Evolutionary conservation across 495 filamentous ascomycete species (phyloP), one percentile per base, ranked within the genome.

Genomic region (Penicillium canariense): DNA sequence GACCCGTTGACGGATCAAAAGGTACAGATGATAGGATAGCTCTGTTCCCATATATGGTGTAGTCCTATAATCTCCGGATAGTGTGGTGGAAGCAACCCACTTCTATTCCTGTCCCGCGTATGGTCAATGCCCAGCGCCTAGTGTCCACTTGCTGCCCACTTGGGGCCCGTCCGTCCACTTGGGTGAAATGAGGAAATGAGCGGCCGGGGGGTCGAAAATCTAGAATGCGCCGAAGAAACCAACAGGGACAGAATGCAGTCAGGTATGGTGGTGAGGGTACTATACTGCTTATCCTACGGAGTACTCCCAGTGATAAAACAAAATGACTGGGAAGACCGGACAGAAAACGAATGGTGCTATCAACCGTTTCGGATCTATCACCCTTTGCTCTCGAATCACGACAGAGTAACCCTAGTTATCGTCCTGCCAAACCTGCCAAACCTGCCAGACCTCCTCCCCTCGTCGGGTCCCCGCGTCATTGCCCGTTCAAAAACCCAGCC

Each of bases 381-480:
- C n/a, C n/a, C n/a, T n/a, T n/a, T n/a, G n/a, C n/a, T n/a, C n/a
- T n/a, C n/a, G n/a, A n/a, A n/a, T n/a, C n/a, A n/a, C n/a, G n/a
- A n/a, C n/a, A n/a, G n/a, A n/a, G n/a, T 4, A 18, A 22, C 22
- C 36, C 36, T 22, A 10, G 18, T 39, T 39, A n/a, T 20, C 6
- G 6, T 22, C 11, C 9, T 17, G 22, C 14, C 8, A 6, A 39
- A 20, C 36, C 5, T 10, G 2, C 11, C 7, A 2, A 10, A 11
- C 12, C 36, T 22, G 38, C 20, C 20, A 42, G 25, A 42, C 46
- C 28, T 48, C 26, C 25, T 14, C 28, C 17, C 10, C 50, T 48
- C 44, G 30, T 32, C 45, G 49, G 55, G 56, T 50, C 56, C 55
- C 50, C 38, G 56, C 56, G 56, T 58, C 56, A 58, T 58, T 49